These are phyloP conservation scores for Aspergillus avenaceus DNA, from an alignment of 495 filamentous ascomycete species.

Conservation along the genomic window DNA sequence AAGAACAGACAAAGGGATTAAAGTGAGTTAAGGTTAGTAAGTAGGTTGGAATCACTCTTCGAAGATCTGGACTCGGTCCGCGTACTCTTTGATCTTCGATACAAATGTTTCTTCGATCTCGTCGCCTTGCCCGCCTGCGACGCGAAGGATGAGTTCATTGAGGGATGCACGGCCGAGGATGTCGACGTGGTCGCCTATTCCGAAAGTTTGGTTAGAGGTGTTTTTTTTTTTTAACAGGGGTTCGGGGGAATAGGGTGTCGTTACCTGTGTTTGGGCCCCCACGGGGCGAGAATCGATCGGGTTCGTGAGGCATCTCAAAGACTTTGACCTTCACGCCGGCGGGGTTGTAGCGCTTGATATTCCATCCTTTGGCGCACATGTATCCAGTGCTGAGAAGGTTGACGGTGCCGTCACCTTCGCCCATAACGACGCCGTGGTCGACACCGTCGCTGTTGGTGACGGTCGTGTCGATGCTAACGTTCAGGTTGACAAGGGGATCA, in stretches of 20 bases:
- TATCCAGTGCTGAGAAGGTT: slow-evolving; percentile 84
- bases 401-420: slow-evolving; percentile 94
- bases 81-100: slow-evolving; percentile 77
- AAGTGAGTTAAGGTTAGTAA: slow-evolving; percentile 1
- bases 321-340: slow-evolving; percentile 75
- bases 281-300: slow-evolving; percentile 82
- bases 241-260: background rate
- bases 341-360: slow-evolving; percentile 88
- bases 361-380: slow-evolving; percentile 95
- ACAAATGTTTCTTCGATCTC: slow-evolving; percentile 71
- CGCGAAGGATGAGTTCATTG: slow-evolving; percentile 84
- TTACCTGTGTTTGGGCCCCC: slow-evolving; percentile 89
- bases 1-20: background rate
- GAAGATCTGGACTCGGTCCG: slow-evolving; percentile 73
- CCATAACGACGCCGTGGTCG: slow-evolving; percentile 87
- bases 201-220: slow-evolving; percentile 3
- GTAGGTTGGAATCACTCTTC: slow-evolving; percentile 36
- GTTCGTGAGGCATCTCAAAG: slow-evolving; percentile 95
- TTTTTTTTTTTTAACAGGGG: background rate
- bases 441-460: slow-evolving; percentile 57
- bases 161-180: slow-evolving; percentile 84
- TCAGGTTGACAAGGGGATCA: slow-evolving; percentile 59
- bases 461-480: slow-evolving; percentile 90
- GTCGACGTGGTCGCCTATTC: slow-evolving; percentile 84
- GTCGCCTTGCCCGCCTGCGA: slow-evolving; percentile 84